Conservation (phyloP, 2,329 filamentous ascomycete genomes). For the Trichoderma brevicompactum region DNA sequence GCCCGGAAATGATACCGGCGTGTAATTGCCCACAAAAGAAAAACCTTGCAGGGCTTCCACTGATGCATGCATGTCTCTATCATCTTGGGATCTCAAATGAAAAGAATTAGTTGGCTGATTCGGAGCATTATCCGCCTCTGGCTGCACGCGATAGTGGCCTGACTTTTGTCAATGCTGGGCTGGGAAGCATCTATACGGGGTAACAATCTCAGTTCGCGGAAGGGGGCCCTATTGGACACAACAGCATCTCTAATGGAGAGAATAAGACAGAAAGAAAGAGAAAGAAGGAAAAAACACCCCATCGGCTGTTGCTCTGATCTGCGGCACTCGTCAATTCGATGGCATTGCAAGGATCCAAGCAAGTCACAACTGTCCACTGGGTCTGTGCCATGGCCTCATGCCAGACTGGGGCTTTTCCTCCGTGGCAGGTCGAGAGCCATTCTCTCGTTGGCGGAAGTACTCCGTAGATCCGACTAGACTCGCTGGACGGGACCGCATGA, state of each 20-base stretch:
- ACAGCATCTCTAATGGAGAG: not conserved
- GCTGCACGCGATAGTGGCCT: conserved; percentile 7
- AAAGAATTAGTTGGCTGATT: not conserved
- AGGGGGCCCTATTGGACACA: conserved; percentile 1
- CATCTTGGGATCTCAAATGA: not conserved
- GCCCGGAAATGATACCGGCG: conserved; percentile 10
- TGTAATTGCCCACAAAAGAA: not conserved
- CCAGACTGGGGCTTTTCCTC: conserved; percentile 16
- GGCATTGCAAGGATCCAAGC: conserved; percentile 13
- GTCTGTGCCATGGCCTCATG: conserved; percentile 17
- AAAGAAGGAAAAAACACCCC: not conserved
- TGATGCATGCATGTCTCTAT: not conserved
- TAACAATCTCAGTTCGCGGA: not conserved
- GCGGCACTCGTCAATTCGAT: conserved; percentile 11
- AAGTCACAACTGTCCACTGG: conserved; percentile 18
- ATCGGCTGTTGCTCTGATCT: conserved; percentile 18
- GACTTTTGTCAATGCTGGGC: conserved; percentile 4
- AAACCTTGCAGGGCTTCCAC: not conserved
- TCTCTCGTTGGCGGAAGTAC: conserved; percentile 12
- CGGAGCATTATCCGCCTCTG: conserved; percentile 13
- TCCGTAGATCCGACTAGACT: conserved; percentile 20
- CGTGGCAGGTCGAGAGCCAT: not conserved
- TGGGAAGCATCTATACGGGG: not conserved
- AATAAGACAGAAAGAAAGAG: not conserved
- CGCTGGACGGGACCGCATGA: conserved; percentile 18